Base-by-base conservation (phyloP, 2,329 filamentous ascomycete species). In the Neopestalotiopsis sp. region DNA sequence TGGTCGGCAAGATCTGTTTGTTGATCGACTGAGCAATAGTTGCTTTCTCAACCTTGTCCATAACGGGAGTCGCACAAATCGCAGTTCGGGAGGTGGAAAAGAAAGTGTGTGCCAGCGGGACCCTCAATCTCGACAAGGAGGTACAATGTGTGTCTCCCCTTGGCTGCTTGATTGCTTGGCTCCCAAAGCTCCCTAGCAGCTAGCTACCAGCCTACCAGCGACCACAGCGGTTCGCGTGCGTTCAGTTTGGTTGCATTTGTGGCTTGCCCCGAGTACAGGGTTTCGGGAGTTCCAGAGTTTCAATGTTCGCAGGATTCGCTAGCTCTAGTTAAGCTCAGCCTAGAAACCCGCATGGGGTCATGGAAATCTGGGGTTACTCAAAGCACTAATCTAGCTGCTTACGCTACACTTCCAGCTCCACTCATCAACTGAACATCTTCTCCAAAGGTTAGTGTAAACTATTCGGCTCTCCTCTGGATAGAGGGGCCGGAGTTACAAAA, bases 31-130 rank as follows among this genome's bases (percentile, higher is more conserved):
- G 59, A 40, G 30, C 13, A 14, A 14, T 10, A 38, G 17, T 34
- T 38, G 28, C 32, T 34, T 61, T 30, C n/a, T 34, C 30, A 59
- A 61, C 59, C 59, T 61, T 61, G 59, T 20, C 59, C n/a, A 61
- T 61, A 40, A 20, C 32, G 30, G 17, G 45, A 53, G 45, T 20
- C 6, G 42, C 42, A 45, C 13, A 13, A 45, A 17, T 13, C 13
- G n/a, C 17, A 53, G 45, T 7, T n/a, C 17, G 45, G n/a, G 45
- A 53, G 45, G 45, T 53, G 45, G 45, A 20, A 53, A 20, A 53
- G n/a, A 17, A 53, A 53, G 17, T 53, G n/a, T 53, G 45, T 53
- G 45, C 45, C 14, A 53, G 17, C 45, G 45, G 45, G 45, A 53
- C 45, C 45, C 45, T 53, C 45, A 38, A 53, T 53, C 45, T 53